Evolutionary conservation across 768 basidiomycete genomes (phyloP), one percentile per base, ranked within the genome.

Genomic region (Leccinum imitatum): DNA sequence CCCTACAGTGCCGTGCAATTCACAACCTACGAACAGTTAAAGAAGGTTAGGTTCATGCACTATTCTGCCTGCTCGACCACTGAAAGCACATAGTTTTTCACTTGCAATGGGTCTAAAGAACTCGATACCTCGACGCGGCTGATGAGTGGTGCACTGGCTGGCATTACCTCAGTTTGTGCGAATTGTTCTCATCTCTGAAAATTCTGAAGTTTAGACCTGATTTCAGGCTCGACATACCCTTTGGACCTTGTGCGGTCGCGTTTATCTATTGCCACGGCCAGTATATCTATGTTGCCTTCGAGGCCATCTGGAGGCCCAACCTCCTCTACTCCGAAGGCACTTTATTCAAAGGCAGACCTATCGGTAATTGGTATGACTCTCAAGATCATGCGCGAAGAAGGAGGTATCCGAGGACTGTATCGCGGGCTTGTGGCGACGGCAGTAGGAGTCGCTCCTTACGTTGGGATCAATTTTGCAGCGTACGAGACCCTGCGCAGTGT

Each of bases 121-220:
- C 82, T 99, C 17, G 93, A 97, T 76, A 98, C 95, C 47, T 91
- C 90, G 1, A 89, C 89, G 63, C 84, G 96, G 58, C 78, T 99
- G 46, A 78, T 85, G 1, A 87, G 91, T 57, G 96, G 96, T 63
- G 94, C 93, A 19, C 76, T 96, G 13, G 96, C 96, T 53, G 96
- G 96, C 27, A 91, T 98, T 63, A 90, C 91, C 9, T 95, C 93
- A 60, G 96, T 99, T 63, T 91, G 94, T 94, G 69, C 70, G 91
- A 84, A 52, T 52, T 33, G 54, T 31, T 27, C 51, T 56, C 35
- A 30, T 59, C 57, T 15, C 62, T 53, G 17, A 56, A 60, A 46
- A 46, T 58, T 50, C 59, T 47, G 48, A 60, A 33, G 33, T 56
- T 65, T 35, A 59, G 52, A 60, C 35, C 53, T 54, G 60, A 54